Base-by-base conservation (phyloP, 1,284 basidiomycete genomes). In the Cutaneotrichosporon cutaneum region DNA sequence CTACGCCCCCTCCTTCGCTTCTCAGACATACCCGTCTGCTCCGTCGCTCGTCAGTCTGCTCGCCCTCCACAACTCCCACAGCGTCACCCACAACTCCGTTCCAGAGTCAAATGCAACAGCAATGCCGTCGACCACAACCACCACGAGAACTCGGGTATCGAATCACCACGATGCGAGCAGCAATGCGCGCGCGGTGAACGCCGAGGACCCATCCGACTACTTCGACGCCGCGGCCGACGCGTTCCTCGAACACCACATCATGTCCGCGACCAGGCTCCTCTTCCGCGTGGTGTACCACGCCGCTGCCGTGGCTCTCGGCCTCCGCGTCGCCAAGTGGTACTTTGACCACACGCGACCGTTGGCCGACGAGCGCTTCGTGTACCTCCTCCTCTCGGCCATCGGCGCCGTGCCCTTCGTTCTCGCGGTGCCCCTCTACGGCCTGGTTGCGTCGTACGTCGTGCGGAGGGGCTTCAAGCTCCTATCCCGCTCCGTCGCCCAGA, bases 301-400 rank as follows among this genome's bases (percentile, higher is more conserved):
- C 7, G 22, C 24, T 4, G 35, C 52, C 5, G 21, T 24, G 3
- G 13, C 14, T 11, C 22, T 35, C 14, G 52, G 52, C 52, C 52
- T 54, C 35, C n/a, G 33, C 22, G 18, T 54, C 21, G 52, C 52
- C 6, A 54, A 54, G 22, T 54, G 52, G 52, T 54, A 54, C 52
- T 54, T 54, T 54, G 52, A 54, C 35, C 13, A 14, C 6, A 54
- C 52, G 35, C 52, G 30, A 5, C 35, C 52, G 11, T 21, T 54
- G 6, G n/a, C 33, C 2, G 52, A 54, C 22, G 6, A 36, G 16
- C 33, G 52, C 22, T 54, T 54, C 52, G 33, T 9, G 2, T 54
- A 39, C 35, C 33, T 54, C 33, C 13, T 54, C 6, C 52, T 54
- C 33, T 21, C 35, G 6, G 52, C 52, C 7, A 14, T 54, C 2